A percentile compares a stretch with the other conserved stretches of the same genome.
Conservation (phyloP, 2,329 filamentous ascomycete genomes). For the Ramularia endophylla region DNA sequence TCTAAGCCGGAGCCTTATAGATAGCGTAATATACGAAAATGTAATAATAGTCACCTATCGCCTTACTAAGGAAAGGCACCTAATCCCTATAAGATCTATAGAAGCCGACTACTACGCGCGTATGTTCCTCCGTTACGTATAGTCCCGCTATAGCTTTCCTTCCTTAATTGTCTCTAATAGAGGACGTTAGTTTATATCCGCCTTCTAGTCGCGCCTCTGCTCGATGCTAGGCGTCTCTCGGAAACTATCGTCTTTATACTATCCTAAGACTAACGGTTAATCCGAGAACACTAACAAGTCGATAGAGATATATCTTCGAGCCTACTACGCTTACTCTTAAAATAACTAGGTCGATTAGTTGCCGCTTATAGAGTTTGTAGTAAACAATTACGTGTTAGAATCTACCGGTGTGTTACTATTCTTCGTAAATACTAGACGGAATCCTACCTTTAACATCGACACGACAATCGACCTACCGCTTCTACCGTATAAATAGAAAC, state of each 20-base stretch:
- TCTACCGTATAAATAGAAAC: too few species aligned
- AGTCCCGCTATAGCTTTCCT: too few species aligned
- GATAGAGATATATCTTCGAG: too few species aligned
- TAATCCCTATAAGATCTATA: too few species aligned
- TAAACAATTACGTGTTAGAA: too few species aligned
- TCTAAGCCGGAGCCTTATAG: neutral
- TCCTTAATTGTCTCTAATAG: neutral
- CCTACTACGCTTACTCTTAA: too few species aligned
- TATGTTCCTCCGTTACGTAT: too few species aligned
- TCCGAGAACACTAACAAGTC: neutral
- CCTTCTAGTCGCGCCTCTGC: neutral
- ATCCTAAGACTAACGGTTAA: neutral
- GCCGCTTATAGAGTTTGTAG: neutral
- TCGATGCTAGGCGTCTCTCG: neutral
- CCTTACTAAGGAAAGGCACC: neutral
- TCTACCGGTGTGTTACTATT: too few species aligned
- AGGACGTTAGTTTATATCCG: neutral
- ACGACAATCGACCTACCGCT: neutral
- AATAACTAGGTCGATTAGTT: neutral
- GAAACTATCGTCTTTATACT: neutral
- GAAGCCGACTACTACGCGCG: too few species aligned
- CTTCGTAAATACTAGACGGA: neutral
- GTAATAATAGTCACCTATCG: neutral
- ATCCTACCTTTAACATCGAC: neutral
- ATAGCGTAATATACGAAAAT: neutral